Base-by-base conservation (phyloP, 2,329 filamentous ascomycete species). In the Sporothrix schenckii region DNA sequence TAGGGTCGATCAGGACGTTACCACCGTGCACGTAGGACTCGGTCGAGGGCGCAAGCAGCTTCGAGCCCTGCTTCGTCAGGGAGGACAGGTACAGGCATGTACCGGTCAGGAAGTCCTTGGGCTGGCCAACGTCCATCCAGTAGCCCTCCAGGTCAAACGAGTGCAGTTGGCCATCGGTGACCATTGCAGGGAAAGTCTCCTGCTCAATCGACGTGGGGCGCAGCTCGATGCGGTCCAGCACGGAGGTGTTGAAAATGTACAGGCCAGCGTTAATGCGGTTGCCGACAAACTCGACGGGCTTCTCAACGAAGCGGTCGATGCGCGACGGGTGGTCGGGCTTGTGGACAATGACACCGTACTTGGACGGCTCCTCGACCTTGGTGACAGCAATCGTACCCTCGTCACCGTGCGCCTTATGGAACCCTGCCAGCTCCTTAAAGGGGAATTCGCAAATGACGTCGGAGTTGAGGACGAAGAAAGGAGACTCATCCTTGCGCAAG, bases 101-200 rank as follows among this genome's bases (percentile, higher is more conserved):
- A 73, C 94, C 94, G 27, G 91, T 93, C 70, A 99, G 86, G 88
- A 98, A 99, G 80, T 99, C 94, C 85, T 98, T 99, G 76, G 94
- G 94, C 83, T 99, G 94, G 77, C 94, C 94, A 74, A 99, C 93
- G 77, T 98, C 94, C 94, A 98, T 98, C 94, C 94, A 98, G 88
- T 96, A 98, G 76, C 94, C 93, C 75, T 97, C 93, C 41, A 98
- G 88, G 79, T 98, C 94, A 79, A 97, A 97, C 1, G 93, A 97
- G 86, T 98, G 94, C 73, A 98, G 85, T 81, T 94, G 88, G 74
- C 93, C 93, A 77, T 97, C 94, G 77, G 87, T 89, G 82, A 92
- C 92, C 80, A 98, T 95, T 76, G 92, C 89, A 61, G 94, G 94
- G 91, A 99, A 99, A 47, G 93, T 97, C 85, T 98, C 95, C 84